These are phyloP conservation scores for Rhodotorula sp. DNA, from an alignment of 1,284 basidiomycete genomes.

Conservation along the genomic window DNA sequence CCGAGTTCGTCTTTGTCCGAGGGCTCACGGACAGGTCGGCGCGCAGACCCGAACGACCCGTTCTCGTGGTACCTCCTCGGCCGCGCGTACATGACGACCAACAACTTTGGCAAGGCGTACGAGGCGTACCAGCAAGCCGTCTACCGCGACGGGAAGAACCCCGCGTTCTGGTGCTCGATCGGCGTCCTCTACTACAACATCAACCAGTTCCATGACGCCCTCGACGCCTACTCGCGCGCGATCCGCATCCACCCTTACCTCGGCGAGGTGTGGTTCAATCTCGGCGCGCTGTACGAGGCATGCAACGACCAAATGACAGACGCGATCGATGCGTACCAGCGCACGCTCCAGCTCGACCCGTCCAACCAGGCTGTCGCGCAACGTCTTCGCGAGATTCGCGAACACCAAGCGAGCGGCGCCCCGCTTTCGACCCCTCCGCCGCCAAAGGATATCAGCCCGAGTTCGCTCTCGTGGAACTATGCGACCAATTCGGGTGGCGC, in stretches of 20 bases:
- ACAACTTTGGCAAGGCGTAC: constrained; percentile 99
- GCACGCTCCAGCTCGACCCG: constrained; percentile 86
- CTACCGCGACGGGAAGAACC: constrained; percentile 96
- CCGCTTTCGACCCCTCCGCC: constrained; percentile 40
- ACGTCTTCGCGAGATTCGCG: constrained; percentile 56
- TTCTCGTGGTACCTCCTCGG: constrained; percentile 99
- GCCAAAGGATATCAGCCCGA: constrained; percentile 44
- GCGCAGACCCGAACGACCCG: constrained; percentile 82
- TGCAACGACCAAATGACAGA: constrained; percentile 99
- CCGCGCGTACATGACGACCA: constrained; percentile 97
- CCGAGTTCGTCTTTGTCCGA: neutral
- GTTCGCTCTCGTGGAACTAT: constrained; percentile 37
- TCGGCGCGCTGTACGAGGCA: constrained; percentile 93
- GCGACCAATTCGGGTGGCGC: constrained; percentile 35
- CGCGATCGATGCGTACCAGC: constrained; percentile 95
- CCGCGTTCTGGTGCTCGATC: constrained; percentile 99
- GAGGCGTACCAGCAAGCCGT: constrained; percentile 99
- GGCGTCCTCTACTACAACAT: constrained; percentile 99
- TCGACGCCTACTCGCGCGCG: constrained; percentile 96
- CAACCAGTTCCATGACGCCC: constrained; percentile 96
- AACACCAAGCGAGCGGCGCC: constrained; percentile 39
- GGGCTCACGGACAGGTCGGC: neutral
- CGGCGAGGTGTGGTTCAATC: constrained; percentile 98
- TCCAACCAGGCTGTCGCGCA: constrained; percentile 73
- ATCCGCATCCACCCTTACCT: constrained; percentile 99